These are phyloP conservation scores for Cryptococcus wingfieldii DNA, from an alignment of 1,284 basidiomycete species.

Conservation along the genomic window DNA sequence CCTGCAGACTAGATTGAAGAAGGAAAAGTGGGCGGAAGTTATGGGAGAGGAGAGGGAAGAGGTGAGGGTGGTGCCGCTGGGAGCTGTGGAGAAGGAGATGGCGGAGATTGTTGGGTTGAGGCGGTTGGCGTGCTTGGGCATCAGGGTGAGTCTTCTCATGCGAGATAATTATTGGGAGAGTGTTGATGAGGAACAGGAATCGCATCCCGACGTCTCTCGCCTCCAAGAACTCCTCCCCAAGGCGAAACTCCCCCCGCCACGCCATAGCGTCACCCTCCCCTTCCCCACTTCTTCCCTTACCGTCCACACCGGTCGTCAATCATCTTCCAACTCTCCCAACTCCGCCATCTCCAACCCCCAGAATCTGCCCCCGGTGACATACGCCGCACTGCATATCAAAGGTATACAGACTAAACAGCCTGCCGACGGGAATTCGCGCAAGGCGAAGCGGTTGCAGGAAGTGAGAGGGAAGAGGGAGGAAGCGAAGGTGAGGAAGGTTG, in stretches of 20 bases:
- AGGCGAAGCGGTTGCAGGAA: conserved; percentile 58
- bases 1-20: conserved; percentile 19
- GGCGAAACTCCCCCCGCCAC: conserved; percentile 33
- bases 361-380: conserved; percentile 22
- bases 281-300: conserved; percentile 44
- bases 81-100: conserved; percentile 63
- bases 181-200: conserved; percentile 8
- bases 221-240: conserved; percentile 31
- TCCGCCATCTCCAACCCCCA: conserved; percentile 4
- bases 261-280: conserved; percentile 43
- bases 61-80: conserved; percentile 63
- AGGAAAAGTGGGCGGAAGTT: conserved; percentile 6
- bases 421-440: conserved; percentile 69
- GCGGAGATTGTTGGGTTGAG: conserved; percentile 64
- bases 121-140: conserved; percentile 63
- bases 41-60: conserved; percentile 25
- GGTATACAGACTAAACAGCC: conserved; percentile 77
- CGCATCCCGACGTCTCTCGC: conserved; percentile 26
- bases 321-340: background rate
- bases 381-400: conserved; percentile 73
- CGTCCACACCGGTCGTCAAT: conserved; percentile 9
- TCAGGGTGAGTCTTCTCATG: conserved; percentile 53
- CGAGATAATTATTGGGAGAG: background rate
- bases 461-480: conserved; percentile 56
- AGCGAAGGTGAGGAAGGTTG: conserved; percentile 45